These are phyloP conservation scores for Tillandsia leiboldiana DNA, from an alignment of 176 grass and related monocot genomes.

Conservation along the genomic window DNA sequence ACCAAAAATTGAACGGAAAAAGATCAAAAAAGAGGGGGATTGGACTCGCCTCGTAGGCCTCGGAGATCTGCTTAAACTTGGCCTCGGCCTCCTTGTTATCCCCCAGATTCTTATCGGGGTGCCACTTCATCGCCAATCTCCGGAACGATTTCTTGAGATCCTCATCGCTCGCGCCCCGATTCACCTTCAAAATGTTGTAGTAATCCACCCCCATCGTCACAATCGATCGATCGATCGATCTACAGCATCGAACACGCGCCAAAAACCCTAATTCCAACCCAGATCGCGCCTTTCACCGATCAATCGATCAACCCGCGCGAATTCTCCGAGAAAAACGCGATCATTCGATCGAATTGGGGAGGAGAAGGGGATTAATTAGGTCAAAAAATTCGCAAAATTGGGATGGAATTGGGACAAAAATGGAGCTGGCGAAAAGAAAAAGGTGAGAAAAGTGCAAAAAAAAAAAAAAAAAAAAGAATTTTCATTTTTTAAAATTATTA, in stretches of 20 bases:
- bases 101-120: constrained; percentile 67
- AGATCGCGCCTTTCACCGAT: neutral
- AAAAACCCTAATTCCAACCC: constrained; percentile 1
- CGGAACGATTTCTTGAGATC: constrained; percentile 73
- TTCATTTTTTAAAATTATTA: too few relatives aligned
- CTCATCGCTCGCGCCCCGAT: constrained; percentile 38
- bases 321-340: neutral
- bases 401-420: too few relatives aligned
- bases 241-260: neutral
- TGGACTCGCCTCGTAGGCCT: constrained; percentile 55
- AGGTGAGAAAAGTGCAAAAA: too few relatives aligned
- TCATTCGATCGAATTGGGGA: neutral
- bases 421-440: too few relatives aligned
- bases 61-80: constrained; percentile 82
- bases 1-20: neutral
- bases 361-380: too few relatives aligned
- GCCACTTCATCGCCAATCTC: constrained; percentile 80
- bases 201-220: constrained; percentile 48
- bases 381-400: too few relatives aligned
- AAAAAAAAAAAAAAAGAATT: too few relatives aligned
- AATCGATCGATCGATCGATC: neutral
- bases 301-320: neutral
- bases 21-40: neutral
- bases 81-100: constrained; percentile 72
- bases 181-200: constrained; percentile 64